Conservation (phyloP, 2,329 filamentous ascomycete species). For the Fusarium globosum region DNA sequence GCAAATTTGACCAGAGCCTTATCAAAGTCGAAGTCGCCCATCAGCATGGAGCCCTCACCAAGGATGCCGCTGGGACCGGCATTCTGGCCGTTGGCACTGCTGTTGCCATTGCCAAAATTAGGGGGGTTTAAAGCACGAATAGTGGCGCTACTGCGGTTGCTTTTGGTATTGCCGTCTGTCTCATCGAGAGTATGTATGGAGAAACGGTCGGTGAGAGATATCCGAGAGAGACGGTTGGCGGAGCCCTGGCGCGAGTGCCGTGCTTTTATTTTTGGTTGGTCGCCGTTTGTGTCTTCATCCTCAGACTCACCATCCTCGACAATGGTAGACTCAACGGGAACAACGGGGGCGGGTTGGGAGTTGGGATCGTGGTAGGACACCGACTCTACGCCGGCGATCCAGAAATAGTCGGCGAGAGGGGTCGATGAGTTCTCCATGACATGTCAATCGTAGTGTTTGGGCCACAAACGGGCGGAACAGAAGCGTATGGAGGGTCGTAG, state of each 20-base stretch:
- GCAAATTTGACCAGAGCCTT: conserved; percentile 94
- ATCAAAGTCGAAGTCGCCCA: conserved; percentile 89
- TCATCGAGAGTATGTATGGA: conserved; percentile 69
- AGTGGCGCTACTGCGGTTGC: conserved; percentile 74
- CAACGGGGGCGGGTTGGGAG: conserved; percentile 41
- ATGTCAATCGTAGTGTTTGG: conserved; percentile 51
- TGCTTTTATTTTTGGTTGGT: conserved; percentile 42
- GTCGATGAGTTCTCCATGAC: conserved; percentile 71
- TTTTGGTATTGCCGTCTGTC: conserved; percentile 66
- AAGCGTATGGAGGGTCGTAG: conserved; percentile 5
- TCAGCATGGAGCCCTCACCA: conserved; percentile 51
- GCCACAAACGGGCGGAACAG: conserved; percentile 39
- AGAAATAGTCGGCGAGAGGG: conserved; percentile 79
- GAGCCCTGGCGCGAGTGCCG: conserved; percentile 73
- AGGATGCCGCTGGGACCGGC: conserved; percentile 39
- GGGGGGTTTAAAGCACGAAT: conserved; percentile 61
- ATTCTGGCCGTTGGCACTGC: conserved; percentile 28
- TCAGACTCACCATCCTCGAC: conserved; percentile 71
- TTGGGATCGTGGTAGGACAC: conserved; percentile 71
- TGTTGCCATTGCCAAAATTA: conserved; percentile 37
- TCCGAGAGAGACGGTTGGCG: conserved; percentile 67
- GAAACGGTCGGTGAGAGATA: conserved; percentile 61
- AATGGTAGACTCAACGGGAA: conserved; percentile 67
- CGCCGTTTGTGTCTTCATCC: conserved; percentile 50
- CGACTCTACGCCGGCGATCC: conserved; percentile 78